A percentile compares a stretch with the other conserved stretches of the same genome.
Evolutionary conservation across 2,329 filamentous ascomycete species (phyloP).

Genomic region (Colletotrichum viniferum): DNA sequence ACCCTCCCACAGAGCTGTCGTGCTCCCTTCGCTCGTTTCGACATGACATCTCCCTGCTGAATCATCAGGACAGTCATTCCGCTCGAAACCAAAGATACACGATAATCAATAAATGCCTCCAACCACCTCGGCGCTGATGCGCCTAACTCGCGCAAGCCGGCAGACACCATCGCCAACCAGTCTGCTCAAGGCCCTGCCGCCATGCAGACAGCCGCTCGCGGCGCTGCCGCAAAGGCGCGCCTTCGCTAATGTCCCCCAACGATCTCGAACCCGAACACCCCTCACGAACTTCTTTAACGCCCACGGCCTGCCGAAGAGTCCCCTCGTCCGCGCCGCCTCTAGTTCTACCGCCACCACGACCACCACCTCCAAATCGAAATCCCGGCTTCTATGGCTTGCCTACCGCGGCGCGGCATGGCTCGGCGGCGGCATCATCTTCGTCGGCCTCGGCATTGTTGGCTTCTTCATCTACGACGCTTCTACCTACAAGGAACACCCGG

Average conservation of each 20-base stretch:
- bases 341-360: constrained; percentile 51
- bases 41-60: constrained; percentile 11
- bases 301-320: constrained; percentile 15
- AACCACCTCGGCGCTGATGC: constrained; percentile 15
- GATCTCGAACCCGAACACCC: constrained; percentile 7
- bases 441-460: constrained; percentile 71
- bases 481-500: constrained; percentile 79
- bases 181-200: not conserved
- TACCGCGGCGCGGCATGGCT: constrained; percentile 74
- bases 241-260: constrained; percentile 6
- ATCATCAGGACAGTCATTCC: not conserved
- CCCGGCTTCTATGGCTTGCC: constrained; percentile 58
- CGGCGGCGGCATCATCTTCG: constrained; percentile 76
- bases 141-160: constrained; percentile 3
- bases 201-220: not conserved
- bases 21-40: constrained; percentile 7
- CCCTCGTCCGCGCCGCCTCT: constrained; percentile 46
- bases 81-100: not conserved
- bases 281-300: constrained; percentile 21
- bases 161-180: not conserved
- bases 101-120: constrained; percentile 16
- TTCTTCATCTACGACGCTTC: constrained; percentile 96
- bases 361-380: constrained; percentile 40
- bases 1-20: not conserved
- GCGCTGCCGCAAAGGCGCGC: constrained; percentile 12